Base-by-base conservation (phyloP, 1,139 yeast species). In the Kluyveromyces sp. region DNA sequence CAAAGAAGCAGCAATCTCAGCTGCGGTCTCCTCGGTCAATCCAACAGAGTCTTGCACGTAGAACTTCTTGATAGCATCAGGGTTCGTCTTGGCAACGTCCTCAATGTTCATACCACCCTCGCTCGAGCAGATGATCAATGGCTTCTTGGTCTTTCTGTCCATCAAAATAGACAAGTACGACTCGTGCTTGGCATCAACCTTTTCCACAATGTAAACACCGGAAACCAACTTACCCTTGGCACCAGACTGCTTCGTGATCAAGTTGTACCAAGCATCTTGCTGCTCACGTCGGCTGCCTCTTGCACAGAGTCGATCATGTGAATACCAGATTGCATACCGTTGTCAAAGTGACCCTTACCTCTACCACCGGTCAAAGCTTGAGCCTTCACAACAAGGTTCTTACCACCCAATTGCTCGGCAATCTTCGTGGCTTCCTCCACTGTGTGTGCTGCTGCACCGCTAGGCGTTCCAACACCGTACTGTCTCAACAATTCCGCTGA, bases 21-120 rank as follows among this genome's bases (percentile, higher is more conserved):
- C 64, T 49, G 97, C 97, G 60, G 82, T 74, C 53, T 73, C 75
- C 59, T 83, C 87, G 56, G 94, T 81, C 63, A 94, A 86, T 64
- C 97, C 97, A 56, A 82, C 78, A 62, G 88, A 76, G 15, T 57
- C 56, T 57, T 83, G 82, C 50, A 92, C 81, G 58, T 85, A 77
- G 79, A 83, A 88, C 56, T 94, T 82, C 74, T 88, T 84, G 74
- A 92, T 94, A 58, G 96, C 96, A 50, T 78, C 80, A 48, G 99
- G 99, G 71, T 79, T 84, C 60, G 78, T 81, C 59, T 84, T 84
- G 52, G 98, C 99, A 57, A 94, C 97, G 68, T 95, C 96, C 76
- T 92, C 99, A 65, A 92, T 94, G 72, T 92, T 97, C 96, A 94
- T 90, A 76, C 99, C 99, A 75, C 99, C 99, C 74, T 92, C 95